These are phyloP conservation scores for Russula emetica DNA, from an alignment of 768 basidiomycete genomes.

Conservation along the genomic window DNA sequence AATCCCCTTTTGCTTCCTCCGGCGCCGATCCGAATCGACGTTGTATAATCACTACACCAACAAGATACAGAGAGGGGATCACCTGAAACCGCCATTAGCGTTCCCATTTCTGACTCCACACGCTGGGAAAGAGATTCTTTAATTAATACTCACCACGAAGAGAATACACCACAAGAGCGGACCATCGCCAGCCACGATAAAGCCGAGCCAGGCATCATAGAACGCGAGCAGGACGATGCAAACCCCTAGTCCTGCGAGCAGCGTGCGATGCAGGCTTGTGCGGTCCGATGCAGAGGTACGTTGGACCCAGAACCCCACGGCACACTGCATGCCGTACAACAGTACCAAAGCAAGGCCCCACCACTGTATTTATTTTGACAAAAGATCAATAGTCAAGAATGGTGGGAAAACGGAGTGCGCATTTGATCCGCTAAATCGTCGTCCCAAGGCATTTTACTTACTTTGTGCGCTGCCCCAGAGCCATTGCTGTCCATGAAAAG, in stretches of 20 bases:
- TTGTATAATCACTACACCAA: conserved; percentile 9
- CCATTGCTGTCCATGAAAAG: conserved; percentile 6
- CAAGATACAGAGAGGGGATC: conserved; percentile 3
- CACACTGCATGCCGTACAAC: conserved; percentile 13
- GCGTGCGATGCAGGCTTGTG: neutral
- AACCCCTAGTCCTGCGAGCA: conserved; percentile 10
- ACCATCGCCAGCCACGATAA: neutral
- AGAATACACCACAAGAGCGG: neutral
- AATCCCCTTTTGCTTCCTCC: conserved; percentile 1
- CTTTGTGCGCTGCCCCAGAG: conserved; percentile 5
- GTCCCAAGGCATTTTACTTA: neutral
- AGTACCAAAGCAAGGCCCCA: conserved; percentile 7
- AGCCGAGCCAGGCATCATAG: conserved; percentile 16
- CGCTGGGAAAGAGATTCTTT: too few species aligned
- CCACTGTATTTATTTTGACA: neutral
- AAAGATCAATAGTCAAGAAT: neutral
- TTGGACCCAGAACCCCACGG: conserved; percentile 2
- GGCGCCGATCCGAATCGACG: neutral
- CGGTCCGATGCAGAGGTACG: neutral
- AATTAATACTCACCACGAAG: conserved; percentile 11
- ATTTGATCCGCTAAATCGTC: too few species aligned
- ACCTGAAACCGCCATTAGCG: neutral
- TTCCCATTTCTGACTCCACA: neutral
- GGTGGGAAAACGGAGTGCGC: neutral
- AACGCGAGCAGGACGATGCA: conserved; percentile 10